A percentile compares a stretch with the other conserved stretches of the same genome.
These are phyloP conservation scores for Vigna nakashimae DNA, from an alignment of 306 rosid genomes.

Conservation along the genomic window DNA sequence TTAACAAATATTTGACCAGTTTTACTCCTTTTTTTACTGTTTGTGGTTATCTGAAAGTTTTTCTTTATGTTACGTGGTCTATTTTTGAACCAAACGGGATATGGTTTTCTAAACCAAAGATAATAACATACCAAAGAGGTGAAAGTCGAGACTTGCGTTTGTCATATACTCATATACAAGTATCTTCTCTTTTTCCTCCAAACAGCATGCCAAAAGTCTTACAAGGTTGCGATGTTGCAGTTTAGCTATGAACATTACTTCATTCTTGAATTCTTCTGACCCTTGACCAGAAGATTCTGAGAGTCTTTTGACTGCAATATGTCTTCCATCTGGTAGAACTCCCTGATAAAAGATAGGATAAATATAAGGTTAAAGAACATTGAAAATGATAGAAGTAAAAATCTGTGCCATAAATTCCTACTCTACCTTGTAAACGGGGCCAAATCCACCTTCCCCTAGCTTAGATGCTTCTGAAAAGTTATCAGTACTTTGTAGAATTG, in stretches of 20 bases:
- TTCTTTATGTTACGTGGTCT: too few species aligned
- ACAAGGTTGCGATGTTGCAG: conserved; percentile 63
- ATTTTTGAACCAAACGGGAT: too few species aligned
- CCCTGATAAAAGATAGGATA: conserved; percentile 43
- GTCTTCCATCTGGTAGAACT: conserved; percentile 53
- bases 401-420: background rate
- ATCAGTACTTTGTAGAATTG: conserved; percentile 8
- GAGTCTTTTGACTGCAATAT: conserved; percentile 63
- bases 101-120: too few species aligned
- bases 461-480: conserved; percentile 10
- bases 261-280: conserved; percentile 46
- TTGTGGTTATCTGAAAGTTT: too few species aligned
- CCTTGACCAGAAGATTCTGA: conserved; percentile 61
- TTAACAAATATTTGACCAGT: too few species aligned
- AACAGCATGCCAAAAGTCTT: conserved; percentile 58
- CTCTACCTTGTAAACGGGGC: conserved; percentile 60
- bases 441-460: conserved; percentile 22
- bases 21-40: too few species aligned
- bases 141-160: background rate
- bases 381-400: background rate
- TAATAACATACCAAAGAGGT: conserved; percentile 48
- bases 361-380: background rate
- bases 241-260: conserved; percentile 41
- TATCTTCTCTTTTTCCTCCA: conserved; percentile 56
- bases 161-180: conserved; percentile 32